A percentile compares a stretch with the other conserved stretches of the same genome.
These are phyloP conservation scores for Gastrolobium villosum DNA, from an alignment of 306 rosid genomes.

Conservation along the genomic window DNA sequence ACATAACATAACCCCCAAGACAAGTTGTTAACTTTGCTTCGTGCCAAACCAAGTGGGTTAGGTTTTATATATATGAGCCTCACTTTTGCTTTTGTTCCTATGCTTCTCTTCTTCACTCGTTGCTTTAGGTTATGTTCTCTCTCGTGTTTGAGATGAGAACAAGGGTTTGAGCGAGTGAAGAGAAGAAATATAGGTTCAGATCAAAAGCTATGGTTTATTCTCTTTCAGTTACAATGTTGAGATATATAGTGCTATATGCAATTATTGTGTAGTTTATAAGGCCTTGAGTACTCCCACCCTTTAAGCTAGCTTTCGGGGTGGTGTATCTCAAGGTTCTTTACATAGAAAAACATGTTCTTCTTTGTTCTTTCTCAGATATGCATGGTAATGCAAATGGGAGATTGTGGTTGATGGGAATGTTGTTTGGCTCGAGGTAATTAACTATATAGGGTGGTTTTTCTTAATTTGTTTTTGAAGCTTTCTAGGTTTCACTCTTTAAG, in stretches of 20 bases:
- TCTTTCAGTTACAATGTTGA: not conserved
- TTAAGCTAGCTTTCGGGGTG: no score
- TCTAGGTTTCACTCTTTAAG: conserved; percentile 18
- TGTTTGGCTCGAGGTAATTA: conserved; percentile 74
- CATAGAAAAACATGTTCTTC: not conserved
- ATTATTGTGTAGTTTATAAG: no score
- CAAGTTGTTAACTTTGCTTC: not conserved
- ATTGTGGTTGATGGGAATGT: conserved; percentile 69
- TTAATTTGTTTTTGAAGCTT: conserved; percentile 32
- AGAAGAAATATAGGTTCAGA: not conserved
- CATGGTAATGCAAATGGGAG: conserved; percentile 44
- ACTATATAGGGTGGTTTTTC: not conserved
- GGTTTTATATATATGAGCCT: conserved; percentile 35
- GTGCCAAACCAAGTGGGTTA: not conserved
- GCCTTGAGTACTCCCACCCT: no score
- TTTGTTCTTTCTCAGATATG: not conserved
- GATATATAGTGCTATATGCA: no score
- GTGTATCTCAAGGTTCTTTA: no score
- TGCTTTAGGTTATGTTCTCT: not conserved
- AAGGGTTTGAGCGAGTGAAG: not conserved
- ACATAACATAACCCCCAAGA: not conserved
- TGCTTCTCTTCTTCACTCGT: not conserved
- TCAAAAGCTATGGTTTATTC: not conserved
- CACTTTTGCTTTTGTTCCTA: conserved; percentile 9
- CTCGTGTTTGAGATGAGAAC: not conserved